phyloP scores from a whole-genome alignment of 331 rosid species.

The Pyrus hybrid region DNA sequence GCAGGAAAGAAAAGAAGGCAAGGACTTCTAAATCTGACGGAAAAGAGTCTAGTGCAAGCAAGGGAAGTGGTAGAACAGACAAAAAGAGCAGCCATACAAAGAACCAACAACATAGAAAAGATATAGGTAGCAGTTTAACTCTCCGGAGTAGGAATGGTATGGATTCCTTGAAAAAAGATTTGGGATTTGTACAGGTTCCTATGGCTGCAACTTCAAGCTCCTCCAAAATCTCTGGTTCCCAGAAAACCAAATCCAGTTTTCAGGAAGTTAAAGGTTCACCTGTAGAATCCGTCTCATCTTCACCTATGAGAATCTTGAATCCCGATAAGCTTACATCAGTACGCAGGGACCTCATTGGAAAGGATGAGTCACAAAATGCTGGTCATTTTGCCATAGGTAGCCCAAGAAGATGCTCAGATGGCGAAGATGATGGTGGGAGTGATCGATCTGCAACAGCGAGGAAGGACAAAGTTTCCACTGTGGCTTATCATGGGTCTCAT shows the following conservation, averaged over 20 bases:
- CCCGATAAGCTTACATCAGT: slow-evolving; percentile 38
- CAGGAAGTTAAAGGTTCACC: slow-evolving; percentile 95
- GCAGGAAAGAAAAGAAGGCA: slow-evolving; percentile 68
- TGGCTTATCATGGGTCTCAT: slow-evolving; percentile 32
- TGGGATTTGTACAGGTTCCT: slow-evolving; percentile 49
- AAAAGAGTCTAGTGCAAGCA: slow-evolving; percentile 70
- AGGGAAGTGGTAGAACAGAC: slow-evolving; percentile 58
- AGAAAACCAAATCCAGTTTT: slow-evolving; percentile 72
- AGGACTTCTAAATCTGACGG: slow-evolving; percentile 66
- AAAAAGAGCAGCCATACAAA: slow-evolving; percentile 51
- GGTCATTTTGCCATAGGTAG: slow-evolving; percentile 32
- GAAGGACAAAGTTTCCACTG: slow-evolving; percentile 37
- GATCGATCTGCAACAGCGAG: slow-evolving; percentile 53
- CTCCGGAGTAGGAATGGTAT: slow-evolving; percentile 52
- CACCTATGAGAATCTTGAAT: slow-evolving; percentile 77
- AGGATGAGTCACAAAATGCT: slow-evolving; percentile 45
- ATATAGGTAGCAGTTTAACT: slow-evolving; percentile 33
- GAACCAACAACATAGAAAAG: slow-evolving; percentile 42
- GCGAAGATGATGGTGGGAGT: slow-evolving; percentile 57
- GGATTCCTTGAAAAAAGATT: slow-evolving; percentile 59
- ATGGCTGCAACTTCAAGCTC: slow-evolving; percentile 96
- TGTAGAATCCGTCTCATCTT: slow-evolving; percentile 97
- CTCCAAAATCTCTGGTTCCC: slow-evolving; percentile 93
- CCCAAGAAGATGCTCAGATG: slow-evolving; percentile 57
- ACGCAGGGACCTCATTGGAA: slow-evolving; percentile 32